phyloP scores from a whole-genome alignment of 2,329 filamentous ascomycete genomes.

The Fusarium illudens region DNA sequence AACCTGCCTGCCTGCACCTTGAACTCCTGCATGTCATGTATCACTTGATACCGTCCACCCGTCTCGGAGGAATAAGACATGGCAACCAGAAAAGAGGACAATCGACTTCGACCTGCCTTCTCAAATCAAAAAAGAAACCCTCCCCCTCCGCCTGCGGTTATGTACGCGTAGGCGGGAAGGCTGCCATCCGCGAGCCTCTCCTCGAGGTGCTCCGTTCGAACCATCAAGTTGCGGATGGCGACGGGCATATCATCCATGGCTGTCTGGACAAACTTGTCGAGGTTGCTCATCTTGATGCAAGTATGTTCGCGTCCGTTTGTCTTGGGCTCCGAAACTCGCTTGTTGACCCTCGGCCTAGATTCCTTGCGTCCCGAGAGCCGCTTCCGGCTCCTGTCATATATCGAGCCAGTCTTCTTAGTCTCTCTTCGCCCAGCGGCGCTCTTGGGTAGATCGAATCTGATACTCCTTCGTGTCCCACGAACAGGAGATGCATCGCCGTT shows the following conservation, averaged over 20 bases:
- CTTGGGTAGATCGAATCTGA: background rate
- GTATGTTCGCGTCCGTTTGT: background rate
- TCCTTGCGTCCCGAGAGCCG: background rate
- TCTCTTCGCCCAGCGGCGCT: background rate
- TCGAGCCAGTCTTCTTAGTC: background rate
- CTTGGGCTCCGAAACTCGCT: conserved; percentile 1
- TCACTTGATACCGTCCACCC: conserved; percentile 3
- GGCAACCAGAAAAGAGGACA: background rate
- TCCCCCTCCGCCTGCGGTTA: background rate
- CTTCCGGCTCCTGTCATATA: background rate
- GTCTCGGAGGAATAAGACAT: background rate
- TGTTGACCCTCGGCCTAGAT: conserved; percentile 2
- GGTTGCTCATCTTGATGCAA: background rate
- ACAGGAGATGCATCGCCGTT: background rate
- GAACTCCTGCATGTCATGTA: background rate
- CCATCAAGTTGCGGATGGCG: conserved; percentile 32
- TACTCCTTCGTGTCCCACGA: background rate
- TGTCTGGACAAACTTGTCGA: background rate
- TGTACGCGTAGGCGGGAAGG: conserved; percentile 12
- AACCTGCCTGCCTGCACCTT: background rate
- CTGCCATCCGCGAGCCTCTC: conserved; percentile 2
- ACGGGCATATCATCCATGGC: conserved; percentile 26
- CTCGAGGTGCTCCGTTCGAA: conserved; percentile 20
- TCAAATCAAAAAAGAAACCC: background rate
- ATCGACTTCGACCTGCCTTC: background rate